These are phyloP conservation scores for Reticulascus tulasneorum DNA, from an alignment of 2,329 filamentous ascomycete species.

Conservation along the genomic window DNA sequence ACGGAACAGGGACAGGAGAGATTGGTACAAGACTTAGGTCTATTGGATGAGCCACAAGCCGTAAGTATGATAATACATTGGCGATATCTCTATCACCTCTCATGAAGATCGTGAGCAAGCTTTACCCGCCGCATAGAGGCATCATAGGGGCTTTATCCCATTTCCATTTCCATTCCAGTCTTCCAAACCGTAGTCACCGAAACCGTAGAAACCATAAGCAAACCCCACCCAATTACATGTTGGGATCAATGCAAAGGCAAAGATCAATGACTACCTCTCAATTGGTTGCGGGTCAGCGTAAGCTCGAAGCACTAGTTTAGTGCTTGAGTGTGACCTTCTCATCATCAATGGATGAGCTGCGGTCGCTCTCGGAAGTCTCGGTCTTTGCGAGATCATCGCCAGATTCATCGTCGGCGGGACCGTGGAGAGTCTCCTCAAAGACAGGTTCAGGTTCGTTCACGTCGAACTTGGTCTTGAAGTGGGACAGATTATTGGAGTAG, in stretches of 20 bases:
- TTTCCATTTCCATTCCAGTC: conserved; percentile 2
- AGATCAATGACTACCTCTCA: conserved; percentile 2
- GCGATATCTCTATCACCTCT: conserved; percentile 10
- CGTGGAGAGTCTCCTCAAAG: conserved; percentile 83
- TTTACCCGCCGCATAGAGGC: conserved; percentile 4
- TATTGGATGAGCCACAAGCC: conserved; percentile 9
- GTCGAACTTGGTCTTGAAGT: conserved; percentile 98
- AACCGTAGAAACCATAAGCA: neutral
- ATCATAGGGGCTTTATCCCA: neutral
- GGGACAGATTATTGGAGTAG: conserved; percentile 62
- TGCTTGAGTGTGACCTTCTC: conserved; percentile 31
- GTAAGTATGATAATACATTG: conserved; percentile 9
- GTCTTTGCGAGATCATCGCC: conserved; percentile 51
- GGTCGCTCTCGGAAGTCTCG: conserved; percentile 56
- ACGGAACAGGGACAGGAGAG: too few relatives aligned
- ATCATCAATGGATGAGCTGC: conserved; percentile 50
- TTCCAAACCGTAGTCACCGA: conserved; percentile 9
- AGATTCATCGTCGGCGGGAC: conserved; percentile 49
- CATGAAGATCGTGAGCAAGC: conserved; percentile 8
- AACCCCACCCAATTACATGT: neutral
- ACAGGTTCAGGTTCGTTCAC: conserved; percentile 83
- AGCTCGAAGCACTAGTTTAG: conserved; percentile 2
- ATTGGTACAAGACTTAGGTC: conserved; percentile 10
- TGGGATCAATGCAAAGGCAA: conserved; percentile 2
- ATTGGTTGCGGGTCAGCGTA: conserved; percentile 1